Evolutionary conservation across 306 rosid species (phyloP).

Genomic region (Casuarina equisetifolia): DNA sequence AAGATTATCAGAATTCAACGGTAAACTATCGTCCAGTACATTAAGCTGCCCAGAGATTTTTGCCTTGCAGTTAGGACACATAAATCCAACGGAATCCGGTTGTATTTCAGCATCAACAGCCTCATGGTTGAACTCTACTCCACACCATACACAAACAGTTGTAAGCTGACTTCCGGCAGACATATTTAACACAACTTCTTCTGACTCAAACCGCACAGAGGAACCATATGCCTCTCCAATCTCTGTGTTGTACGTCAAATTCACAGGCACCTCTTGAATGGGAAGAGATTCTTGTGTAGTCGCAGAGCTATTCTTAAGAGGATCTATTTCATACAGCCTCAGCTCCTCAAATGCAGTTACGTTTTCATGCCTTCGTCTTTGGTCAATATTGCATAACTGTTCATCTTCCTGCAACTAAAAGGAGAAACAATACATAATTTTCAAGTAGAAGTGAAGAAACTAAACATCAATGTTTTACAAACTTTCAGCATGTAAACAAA

Average conservation of each 20-base stretch:
- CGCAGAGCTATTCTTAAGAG: constrained; percentile 39
- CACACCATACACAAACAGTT: constrained; percentile 74
- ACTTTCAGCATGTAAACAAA: not conserved
- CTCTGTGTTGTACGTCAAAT: constrained; percentile 33
- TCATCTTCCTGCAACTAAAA: constrained; percentile 41
- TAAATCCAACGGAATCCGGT: constrained; percentile 75
- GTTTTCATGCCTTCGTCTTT: constrained; percentile 29
- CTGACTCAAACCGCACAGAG: constrained; percentile 51
- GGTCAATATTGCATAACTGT: constrained; percentile 26
- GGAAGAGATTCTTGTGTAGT: constrained; percentile 46
- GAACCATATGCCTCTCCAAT: constrained; percentile 42
- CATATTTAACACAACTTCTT: constrained; percentile 43
- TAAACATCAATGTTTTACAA: constrained; percentile 1
- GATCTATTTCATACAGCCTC: constrained; percentile 48
- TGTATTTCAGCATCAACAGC: constrained; percentile 62
- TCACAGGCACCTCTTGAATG: constrained; percentile 41
- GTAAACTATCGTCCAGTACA: constrained; percentile 48
- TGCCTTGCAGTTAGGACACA: constrained; percentile 75
- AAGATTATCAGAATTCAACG: constrained; percentile 33
- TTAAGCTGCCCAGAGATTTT: constrained; percentile 63
- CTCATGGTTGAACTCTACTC: constrained; percentile 61
- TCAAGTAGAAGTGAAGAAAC: constrained; percentile 23
- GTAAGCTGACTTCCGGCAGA: constrained; percentile 44
- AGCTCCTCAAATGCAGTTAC: constrained; percentile 44
- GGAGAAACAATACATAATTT: constrained; percentile 15